Evolutionary conservation across 345 rosid species (phyloP), one percentile per base, ranked within the genome.

Genomic region (Syzygium grande): DNA sequence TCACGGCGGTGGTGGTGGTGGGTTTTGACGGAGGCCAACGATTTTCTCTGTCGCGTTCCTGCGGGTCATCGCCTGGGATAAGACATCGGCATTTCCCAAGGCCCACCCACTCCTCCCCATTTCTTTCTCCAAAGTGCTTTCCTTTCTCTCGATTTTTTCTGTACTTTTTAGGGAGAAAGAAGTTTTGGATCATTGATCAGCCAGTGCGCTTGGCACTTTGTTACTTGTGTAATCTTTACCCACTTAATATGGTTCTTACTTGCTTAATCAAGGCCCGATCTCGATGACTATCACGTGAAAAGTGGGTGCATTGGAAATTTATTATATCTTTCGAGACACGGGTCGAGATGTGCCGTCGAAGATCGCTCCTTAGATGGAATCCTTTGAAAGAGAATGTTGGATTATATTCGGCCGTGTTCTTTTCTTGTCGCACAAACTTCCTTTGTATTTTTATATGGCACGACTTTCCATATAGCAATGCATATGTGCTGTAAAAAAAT

Each of bases 331-430:
- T 30, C 0, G 10, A 65, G 9, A 65, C 19, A 29, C 15, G 4
- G 22, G 78, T 65, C 43, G 6, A 1, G 3, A 30, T 8, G 46
- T 43, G 46, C 46, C 46, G 46, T 43, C 46, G 46, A 43, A 1
- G 3, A 30, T 8, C 12, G 7, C 29, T 27, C 5, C 27, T 59
- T 11, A 7, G 2, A 25, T 1, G 2, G 0, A 0, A 27, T 59
- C 27, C 65, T 59, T 59, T 14, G 0, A 59, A 59, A 27, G 27
- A 21, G 27, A 2, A 25, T 27, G 65, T 59, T 11, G 27, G 65
- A 11, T 59, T 11, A 59, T 27, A 27, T 59, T 59, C 3, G 5
- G 5, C 15, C 6, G 6, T 58, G 63, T 58, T 58, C 23, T 58
- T 58, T 23, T 58, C 29, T 10, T 9, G n/a, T 5, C 25, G n/a